Percentiles rank a stretch among this genome's conserved stretches.
phyloP scores from a whole-genome alignment of 495 filamentous ascomycete species.

The Talaromyces trachyspermus region DNA sequence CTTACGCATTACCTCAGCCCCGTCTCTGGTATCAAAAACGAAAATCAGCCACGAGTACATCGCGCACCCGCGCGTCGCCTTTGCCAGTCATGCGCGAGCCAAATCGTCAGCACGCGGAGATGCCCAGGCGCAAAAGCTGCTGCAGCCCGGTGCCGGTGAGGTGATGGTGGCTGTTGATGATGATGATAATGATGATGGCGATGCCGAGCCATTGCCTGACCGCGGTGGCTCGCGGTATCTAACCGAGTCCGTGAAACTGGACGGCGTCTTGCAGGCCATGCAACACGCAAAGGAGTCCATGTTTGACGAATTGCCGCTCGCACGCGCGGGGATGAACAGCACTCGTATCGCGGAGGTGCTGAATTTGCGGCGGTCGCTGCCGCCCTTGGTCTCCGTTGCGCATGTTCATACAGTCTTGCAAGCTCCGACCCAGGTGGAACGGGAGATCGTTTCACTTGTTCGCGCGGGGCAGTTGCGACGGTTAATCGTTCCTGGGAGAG shows the following conservation, averaged over 20 bases:
- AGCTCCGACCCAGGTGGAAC: conserved; percentile 63
- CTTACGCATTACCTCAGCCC: conserved; percentile 39
- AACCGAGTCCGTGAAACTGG: conserved; percentile 42
- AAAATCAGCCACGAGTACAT: conserved; percentile 18
- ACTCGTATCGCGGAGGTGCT: conserved; percentile 63
- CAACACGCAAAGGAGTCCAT: conserved; percentile 52
- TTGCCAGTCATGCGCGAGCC: conserved; percentile 47
- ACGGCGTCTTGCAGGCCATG: conserved; percentile 59
- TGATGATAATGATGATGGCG: conserved; percentile 35
- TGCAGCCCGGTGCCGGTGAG: too few relatives aligned
- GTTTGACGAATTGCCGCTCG: conserved; percentile 61
- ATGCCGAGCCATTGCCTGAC: conserved; percentile 37
- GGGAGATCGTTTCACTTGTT: conserved; percentile 61
- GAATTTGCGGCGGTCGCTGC: conserved; percentile 57
- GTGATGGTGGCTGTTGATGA: conserved; percentile 23
- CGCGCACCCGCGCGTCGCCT: conserved; percentile 35
- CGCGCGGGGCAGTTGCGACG: conserved; percentile 53
- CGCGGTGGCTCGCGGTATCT: conserved; percentile 30
- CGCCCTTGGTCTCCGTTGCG: conserved; percentile 60
- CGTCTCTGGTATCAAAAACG: conserved; percentile 38
- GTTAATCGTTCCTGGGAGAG: conserved; percentile 59
- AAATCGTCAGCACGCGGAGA: conserved; percentile 40
- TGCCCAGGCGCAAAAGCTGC: conserved; percentile 20
- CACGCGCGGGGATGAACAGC: conserved; percentile 63
- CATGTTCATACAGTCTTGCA: conserved; percentile 63